Evolutionary conservation across 2,329 filamentous ascomycete genomes (phyloP), one percentile per base, ranked within the genome.

Genomic region (Microcera coccophila): DNA sequence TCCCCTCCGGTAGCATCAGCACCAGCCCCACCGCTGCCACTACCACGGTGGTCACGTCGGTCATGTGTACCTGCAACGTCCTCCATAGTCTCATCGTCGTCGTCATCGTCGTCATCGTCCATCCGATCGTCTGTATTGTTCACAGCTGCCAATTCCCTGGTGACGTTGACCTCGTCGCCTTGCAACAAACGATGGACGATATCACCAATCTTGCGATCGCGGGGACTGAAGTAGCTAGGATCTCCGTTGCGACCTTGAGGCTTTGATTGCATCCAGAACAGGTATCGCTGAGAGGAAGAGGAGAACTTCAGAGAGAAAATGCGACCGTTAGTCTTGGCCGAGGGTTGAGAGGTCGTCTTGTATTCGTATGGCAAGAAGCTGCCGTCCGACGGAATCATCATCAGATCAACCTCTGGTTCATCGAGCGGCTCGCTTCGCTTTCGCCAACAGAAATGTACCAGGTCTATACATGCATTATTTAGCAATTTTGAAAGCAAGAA

Each of bases 401-500:
- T 81, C 28, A 98, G 79, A 63, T 98, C 90, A 50, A 95, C 71
- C 47, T 93, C 85, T 44, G 90, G 85, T 45, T 86, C 71, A 50
- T 85, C 79, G 53, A 88, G 69, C 17, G 83, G 73, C 45, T 81
- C 79, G 54, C 75, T 78, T 54, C 93, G 85, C 59, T 87, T 83
- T 53, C 90, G 85, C 94, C 94, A 98, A 79, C 90, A 96, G 72
- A 98, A 95, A 72, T 96, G 90, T 48, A 95, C 77, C 47, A 98
- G 79, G 39, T 96, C 86, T 90, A 52, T n/a, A 33, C n/a, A n/a
- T 33, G 20, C 19, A 41, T 20, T 8, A 19, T 18, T n/a, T 35
- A 18, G 36, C 49, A 38, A 41, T 38, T 17, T 11, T 19, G 14
- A 42, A 8, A n/a, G n/a, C n/a, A n/a, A 39, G 14, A 46, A 34